phyloP scores from a whole-genome alignment of 306 rosid genomes.

The Vachellia pachyceras region DNA sequence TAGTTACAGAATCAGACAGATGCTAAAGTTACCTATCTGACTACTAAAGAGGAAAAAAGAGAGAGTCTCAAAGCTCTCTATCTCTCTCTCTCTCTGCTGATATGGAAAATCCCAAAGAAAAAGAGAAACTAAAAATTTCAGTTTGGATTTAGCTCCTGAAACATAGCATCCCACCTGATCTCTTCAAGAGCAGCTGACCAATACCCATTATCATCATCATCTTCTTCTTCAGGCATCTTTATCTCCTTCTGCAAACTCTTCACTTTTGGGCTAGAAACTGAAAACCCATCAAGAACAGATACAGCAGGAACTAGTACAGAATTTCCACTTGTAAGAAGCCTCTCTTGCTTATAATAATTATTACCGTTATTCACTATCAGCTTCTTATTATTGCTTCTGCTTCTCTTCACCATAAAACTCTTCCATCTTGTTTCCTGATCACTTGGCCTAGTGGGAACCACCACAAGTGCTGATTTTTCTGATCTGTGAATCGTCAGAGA shows the following conservation, averaged over 20 bases:
- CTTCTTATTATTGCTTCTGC: slow-evolving; percentile 47
- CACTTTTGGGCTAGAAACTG: slow-evolving; percentile 63
- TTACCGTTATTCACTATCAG: slow-evolving; percentile 17
- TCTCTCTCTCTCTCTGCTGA: too few relatives aligned
- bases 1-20: slow-evolving; percentile 38
- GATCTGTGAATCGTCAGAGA: slow-evolving; percentile 31
- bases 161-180: slow-evolving; percentile 93
- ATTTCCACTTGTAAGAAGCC: slow-evolving; percentile 63
- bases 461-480: slow-evolving; percentile 67
- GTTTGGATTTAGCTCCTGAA: slow-evolving; percentile 88
- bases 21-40: slow-evolving; percentile 37
- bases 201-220: slow-evolving; percentile 56
- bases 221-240: slow-evolving; percentile 34
- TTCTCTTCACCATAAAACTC: slow-evolving; percentile 66
- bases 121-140: slow-evolving; percentile 40
- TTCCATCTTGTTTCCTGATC: slow-evolving; percentile 48
- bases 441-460: slow-evolving; percentile 61
- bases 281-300: slow-evolving; percentile 44
- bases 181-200: slow-evolving; percentile 81
- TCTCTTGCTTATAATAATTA: slow-evolving; percentile 44
- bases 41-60: not conserved
- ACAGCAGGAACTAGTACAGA: slow-evolving; percentile 40
- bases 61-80: slow-evolving; percentile 24
- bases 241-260: slow-evolving; percentile 54
- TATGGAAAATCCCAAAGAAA: slow-evolving; percentile 54